Percentiles rank a stretch among this genome's conserved stretches.
phyloP scores from a whole-genome alignment of 305 asterid species.

The Rubia balearica region DNA sequence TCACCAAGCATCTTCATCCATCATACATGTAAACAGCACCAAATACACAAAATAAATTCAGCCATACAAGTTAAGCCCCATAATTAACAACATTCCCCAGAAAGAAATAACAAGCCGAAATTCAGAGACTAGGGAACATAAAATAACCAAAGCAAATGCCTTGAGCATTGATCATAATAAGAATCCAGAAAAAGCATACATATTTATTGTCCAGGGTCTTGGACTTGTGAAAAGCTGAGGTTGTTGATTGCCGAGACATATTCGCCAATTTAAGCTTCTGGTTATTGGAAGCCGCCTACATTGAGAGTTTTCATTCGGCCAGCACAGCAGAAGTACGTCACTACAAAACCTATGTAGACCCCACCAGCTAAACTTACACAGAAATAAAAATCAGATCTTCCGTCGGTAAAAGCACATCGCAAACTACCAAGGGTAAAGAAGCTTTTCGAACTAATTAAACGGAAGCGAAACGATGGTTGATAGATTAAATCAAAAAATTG shows the following conservation, averaged over 20 bases:
- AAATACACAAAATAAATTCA: not conserved
- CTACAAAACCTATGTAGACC: not conserved
- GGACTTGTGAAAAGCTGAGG: slow-evolving; percentile 80
- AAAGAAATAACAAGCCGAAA: not conserved
- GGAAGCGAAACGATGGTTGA: too few relatives aligned
- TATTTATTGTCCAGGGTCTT: slow-evolving; percentile 95
- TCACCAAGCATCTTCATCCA: slow-evolving; percentile 88
- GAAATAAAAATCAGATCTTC: not conserved
- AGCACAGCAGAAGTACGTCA: not conserved
- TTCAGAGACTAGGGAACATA: not conserved
- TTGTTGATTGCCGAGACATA: slow-evolving; percentile 81
- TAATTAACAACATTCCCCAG: not conserved
- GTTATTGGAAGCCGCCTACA: not conserved
- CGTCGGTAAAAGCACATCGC: not conserved
- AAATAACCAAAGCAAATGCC: slow-evolving; percentile 5
- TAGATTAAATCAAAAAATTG: too few relatives aligned
- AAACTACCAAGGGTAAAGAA: not conserved
- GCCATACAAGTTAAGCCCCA: not conserved
- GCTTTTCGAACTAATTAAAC: too few relatives aligned
- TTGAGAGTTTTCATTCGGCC: not conserved
- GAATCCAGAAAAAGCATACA: slow-evolving; percentile 32
- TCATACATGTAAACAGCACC: slow-evolving; percentile 8
- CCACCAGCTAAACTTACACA: not conserved
- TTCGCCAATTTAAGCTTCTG: not conserved
- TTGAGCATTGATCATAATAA: not conserved